Evolutionary conservation across 2,329 filamentous ascomycete genomes (phyloP), one percentile per base, ranked within the genome.

Genomic region (Torrubiella hemipterigena): DNA sequence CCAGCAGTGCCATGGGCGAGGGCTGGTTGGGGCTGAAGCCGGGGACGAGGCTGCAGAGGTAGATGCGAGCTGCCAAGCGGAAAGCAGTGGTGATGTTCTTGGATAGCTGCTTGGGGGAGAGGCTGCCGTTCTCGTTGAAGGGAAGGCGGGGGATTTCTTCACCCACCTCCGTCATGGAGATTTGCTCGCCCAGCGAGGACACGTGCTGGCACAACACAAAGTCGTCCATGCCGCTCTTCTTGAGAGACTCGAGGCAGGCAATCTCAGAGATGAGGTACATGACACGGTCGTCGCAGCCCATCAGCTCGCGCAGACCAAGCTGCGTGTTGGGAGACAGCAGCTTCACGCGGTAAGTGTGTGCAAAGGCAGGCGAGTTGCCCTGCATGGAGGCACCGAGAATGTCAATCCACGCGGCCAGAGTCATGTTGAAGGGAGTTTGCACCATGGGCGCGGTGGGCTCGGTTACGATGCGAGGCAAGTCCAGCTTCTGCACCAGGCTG

Each of bases 221-320:
- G 48, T 91, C 79, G 44, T 93, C 82, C 62, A 91, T 85, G 44
- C 81, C 82, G 37, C 81, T 75, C 23, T 67, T 62, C 65, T 91
- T 93, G 41, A 95, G 73, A 4, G 83, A 81, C 54, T 96, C 91
- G 32, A 98, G 75, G 56, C 91, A 96, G 33, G 89, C 84, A 46
- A 96, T 94, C 60, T 98, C 91, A 3, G 86, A 93, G 52, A 98
- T 93, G 46, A 96, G 68, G 56, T 94, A 96, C 86, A 98, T 95
- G 58, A 96, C 81, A 15, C 78, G 77, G 58, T 98, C 91, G 41
- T 96, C 89, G 55, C 91, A 96, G 44, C 91, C 91, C 87, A 96
- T 96, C 31, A 96, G 71, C 61, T 93, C 86, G 32, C 81, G 77
- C 22, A 98, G 70, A 9, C 91, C 91, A 11, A 78, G 64, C 33